phyloP scores from a whole-genome alignment of 1,139 yeast species.

The Kurtzmaniella quercitrusa region DNA sequence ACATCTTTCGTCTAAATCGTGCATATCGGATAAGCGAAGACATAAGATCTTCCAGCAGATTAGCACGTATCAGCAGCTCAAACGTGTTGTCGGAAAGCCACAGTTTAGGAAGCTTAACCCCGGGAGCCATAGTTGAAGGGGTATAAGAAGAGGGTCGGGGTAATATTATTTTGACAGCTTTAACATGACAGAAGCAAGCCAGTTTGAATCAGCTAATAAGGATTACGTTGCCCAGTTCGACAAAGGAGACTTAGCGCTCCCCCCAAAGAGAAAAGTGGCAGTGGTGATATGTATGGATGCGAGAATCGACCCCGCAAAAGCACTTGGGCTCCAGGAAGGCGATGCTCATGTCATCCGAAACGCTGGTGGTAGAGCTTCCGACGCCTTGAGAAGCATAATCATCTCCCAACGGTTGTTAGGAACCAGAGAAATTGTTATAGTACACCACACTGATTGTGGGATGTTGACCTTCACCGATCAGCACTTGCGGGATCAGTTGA shows the following conservation, averaged over 20 bases:
- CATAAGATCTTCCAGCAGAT: no score
- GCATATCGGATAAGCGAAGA: no score
- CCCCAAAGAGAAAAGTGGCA: slow-evolving; percentile 33
- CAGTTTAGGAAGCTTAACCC: no score
- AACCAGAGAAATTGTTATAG: slow-evolving; percentile 34
- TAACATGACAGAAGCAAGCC: slow-evolving; percentile 20
- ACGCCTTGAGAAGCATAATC: slow-evolving; percentile 35
- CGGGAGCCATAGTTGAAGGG: background rate
- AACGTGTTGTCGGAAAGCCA: no score
- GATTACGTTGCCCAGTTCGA: slow-evolving; percentile 17
- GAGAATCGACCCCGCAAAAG: slow-evolving; percentile 37
- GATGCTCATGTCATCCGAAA: slow-evolving; percentile 44
- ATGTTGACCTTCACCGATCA: slow-evolving; percentile 37
- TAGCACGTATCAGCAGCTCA: no score
- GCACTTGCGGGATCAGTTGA: slow-evolving; percentile 20
- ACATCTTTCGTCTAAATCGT: no score
- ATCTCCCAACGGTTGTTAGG: slow-evolving; percentile 33
- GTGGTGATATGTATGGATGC: slow-evolving; percentile 45
- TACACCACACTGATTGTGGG: slow-evolving; percentile 42
- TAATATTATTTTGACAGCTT: background rate
- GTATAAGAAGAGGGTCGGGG: background rate
- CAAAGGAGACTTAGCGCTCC: slow-evolving; percentile 27
- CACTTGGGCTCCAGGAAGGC: slow-evolving; percentile 37
- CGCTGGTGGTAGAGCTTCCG: slow-evolving; percentile 42
- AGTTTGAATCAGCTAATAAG: slow-evolving; percentile 20